Percentiles rank a stretch among this genome's conserved stretches.
Conservation (phyloP, 441 rosid species). For the Arabidopsis lyrata region DNA sequence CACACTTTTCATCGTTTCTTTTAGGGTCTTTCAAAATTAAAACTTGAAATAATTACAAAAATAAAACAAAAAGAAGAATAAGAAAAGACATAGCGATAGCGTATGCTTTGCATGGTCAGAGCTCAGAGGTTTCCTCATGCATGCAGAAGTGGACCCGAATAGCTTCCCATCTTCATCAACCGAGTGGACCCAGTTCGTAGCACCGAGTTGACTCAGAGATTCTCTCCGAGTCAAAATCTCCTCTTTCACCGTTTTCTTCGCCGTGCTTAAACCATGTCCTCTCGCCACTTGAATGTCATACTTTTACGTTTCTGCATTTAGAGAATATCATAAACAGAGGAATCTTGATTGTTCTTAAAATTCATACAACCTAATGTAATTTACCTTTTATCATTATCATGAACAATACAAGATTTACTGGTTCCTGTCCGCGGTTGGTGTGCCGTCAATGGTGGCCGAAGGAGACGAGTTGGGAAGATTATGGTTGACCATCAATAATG, state of each 20-base stretch:
- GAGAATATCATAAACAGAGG: constrained; percentile 27
- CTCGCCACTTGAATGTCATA: constrained; percentile 1
- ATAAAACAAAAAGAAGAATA: background rate
- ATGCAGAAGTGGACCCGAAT: constrained; percentile 44
- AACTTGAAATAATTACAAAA: constrained; percentile 16
- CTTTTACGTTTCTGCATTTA: constrained; percentile 24
- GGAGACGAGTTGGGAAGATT: constrained; percentile 21
- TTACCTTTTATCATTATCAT: background rate
- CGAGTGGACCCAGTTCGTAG: constrained; percentile 28
- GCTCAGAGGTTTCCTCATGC: constrained; percentile 35
- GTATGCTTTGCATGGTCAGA: constrained; percentile 42
- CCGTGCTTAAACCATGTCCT: background rate
- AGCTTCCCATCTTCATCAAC: constrained; percentile 33
- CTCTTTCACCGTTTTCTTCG: constrained; percentile 20
- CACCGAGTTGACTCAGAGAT: constrained; percentile 40
- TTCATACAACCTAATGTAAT: background rate
- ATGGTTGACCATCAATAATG: constrained; percentile 36
- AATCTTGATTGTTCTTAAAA: background rate
- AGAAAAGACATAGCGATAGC: constrained; percentile 39
- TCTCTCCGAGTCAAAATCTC: constrained; percentile 32
- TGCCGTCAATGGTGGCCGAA: constrained; percentile 2
- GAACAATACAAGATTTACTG: constrained; percentile 13
- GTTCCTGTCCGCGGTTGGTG: constrained; percentile 6
- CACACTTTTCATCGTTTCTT: constrained; percentile 20
- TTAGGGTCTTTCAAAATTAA: background rate